Evolutionary conservation across 1,284 basidiomycete genomes (phyloP), one percentile per base, ranked within the genome.

Genomic region (Amylostereum areolatum): DNA sequence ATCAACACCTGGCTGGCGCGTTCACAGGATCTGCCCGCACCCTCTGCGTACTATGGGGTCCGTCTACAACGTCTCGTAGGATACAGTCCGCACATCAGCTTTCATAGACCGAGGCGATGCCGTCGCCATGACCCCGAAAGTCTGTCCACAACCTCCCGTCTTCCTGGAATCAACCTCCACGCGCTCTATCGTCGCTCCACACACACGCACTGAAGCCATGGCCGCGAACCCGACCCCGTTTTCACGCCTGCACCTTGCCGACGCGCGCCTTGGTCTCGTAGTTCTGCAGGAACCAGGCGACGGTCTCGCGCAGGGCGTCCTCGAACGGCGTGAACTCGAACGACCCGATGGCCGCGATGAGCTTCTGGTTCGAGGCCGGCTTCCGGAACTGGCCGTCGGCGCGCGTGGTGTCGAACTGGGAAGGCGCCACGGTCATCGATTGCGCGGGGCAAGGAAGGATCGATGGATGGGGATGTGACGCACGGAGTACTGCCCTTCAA

Each of bases 371-470:
- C 40, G 89, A 90, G n/a, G 92, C 92, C 0, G 92, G 91, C 70
- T 95, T 95, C 57, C 92, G 85, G 77, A 85, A 92, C 66, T 96
- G 92, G 2, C 92, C 92, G 59, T 96, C 90, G 2, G 88, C 77
- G 41, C 73, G 73, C 24, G 73, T 74, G 47, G 82, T 79, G 62
- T 89, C 84, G 63, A 88, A 89, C 75, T 77, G 49, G n/a, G 43
- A 28, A 24, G 24, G 9, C 11, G 33, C 43, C 18, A 35, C 4
- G 39, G 7, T 33, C 18, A 27, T 30, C 35, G 47, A 24, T 27
- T 18, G 31, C 35, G 43, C 9, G 11, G 42, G 35, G 46, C 33
- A 43, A 39, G 28, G 44, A 28, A 52, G 40, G 42, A 36, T 46
- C 18, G 35, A 34, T 41, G 33, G 46, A 40, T 31, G n/a, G 28